Base-by-base conservation (phyloP, 2,329 filamentous ascomycete species). In the Fusarium nanum region DNA sequence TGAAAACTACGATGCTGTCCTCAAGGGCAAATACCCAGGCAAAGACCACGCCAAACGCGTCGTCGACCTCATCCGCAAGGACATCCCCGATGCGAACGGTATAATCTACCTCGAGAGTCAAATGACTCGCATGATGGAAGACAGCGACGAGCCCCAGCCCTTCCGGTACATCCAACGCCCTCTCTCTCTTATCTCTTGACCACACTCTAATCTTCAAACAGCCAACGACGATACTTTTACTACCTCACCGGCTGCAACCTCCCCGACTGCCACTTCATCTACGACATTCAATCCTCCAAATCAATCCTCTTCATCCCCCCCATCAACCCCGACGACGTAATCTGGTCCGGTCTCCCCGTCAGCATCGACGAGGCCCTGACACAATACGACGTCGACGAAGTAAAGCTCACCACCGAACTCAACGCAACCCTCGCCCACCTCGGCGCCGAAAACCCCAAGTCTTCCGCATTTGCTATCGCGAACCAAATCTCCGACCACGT, bases 241-340 rank as follows among this genome's bases (percentile, higher is more conserved):
- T 99, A 99, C 81, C 85, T 98, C 46, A 95, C 93, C 25, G 96
- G 96, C 73, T 97, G 85, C 77, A 87, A 90, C 67, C 86, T 97
- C 30, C 88, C 94, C 63, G 94, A 98, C 80, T 91, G 91, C 75
- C 90, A 91, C 78, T 87, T 93, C 64, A 87, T 91, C 60, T 97
- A 98, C 83, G 91, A 97, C 71, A 91, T 97, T 61, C 84, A 87
- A 47, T 86, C 88, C 49, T 87, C 89, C 70, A 89, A 89, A 73
- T 88, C 94, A 42, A 97, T 91, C 5, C 89, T 99, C 50, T 99
- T 94, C 83, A 95, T 99, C 74, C 95, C 96, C 4, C 92, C 94
- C 18, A 88, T 94, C 75, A 90, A 97, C 73, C 88, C 93, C n/a
- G 92, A 96, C 45, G 90, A 90, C 57, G 94, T 98, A 62, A 93